Evolutionary conservation across 169 alveolate species (phyloP), one percentile per base, ranked within the genome.

Genomic region (Plasmodium vivax): DNA sequence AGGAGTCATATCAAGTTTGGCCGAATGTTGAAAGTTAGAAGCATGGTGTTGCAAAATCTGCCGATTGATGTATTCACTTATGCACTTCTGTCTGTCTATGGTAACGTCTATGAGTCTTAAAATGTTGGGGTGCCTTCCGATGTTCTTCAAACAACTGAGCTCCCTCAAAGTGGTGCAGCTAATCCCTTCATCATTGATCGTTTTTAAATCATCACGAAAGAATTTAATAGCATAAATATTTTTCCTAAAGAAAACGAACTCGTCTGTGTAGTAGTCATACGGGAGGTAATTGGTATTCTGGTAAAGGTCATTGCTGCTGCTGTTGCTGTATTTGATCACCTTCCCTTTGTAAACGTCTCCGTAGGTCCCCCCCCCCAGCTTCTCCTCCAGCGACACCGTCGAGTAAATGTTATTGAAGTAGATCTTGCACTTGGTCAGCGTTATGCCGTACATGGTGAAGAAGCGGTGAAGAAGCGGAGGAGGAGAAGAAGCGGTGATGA

Each of bases 361-460:
- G 84, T 97, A 98, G 5, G 99, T 97, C 9, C 99, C 99, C 7
- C 98, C 97, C 9, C 99, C 99, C 74, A 98, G 95, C 36, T 95
- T 96, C 34, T 95, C 98, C 38, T 97, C 98, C 34, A 90, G 58
- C 2, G 91, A 90, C 16, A 90, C 94, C 9, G 91, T 82, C 16
- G 94, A 90, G 38, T 82, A 82, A 10, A 90, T 90, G 23, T 90
- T 90, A 23, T 90, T 82, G 56, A 90, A 90, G 16, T 90, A 82
- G 2, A 90, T 90, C 62, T 90, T 90, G 56, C 94, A 90, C 68
- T 90, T 90, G 2, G 94, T 90, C 51, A 90, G 38, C 5, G 94
- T 90, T 36, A 90, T 90, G 10, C 94, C 94, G 51, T 58, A 80
- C 94, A 90, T 90, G 72, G 23, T 75, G 32, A n/a, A n/a, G 32